These are phyloP conservation scores for Chaetoceros muelleri DNA, from an alignment of 108 stramenopile genomes.

Conservation along the genomic window DNA sequence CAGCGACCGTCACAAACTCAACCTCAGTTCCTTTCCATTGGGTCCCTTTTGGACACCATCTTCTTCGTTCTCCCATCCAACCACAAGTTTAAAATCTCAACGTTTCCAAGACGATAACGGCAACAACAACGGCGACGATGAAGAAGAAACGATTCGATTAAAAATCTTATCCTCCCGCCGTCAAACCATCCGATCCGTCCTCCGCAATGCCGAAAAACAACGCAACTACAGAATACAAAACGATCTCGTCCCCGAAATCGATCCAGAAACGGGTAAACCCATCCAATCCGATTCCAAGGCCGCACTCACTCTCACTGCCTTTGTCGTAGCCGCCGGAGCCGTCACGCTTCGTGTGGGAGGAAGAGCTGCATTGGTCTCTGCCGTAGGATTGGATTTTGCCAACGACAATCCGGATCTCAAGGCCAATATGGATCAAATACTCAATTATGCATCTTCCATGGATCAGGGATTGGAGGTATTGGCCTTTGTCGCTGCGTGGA, in stretches of 20 bases:
- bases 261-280: constrained; percentile 44
- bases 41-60: too few species aligned
- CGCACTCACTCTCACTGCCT: constrained; percentile 67
- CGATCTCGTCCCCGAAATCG: constrained; percentile 38
- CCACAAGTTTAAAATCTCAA: too few species aligned
- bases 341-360: constrained; percentile 79
- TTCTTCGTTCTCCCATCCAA: too few species aligned
- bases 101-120: too few species aligned
- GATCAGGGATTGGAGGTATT: constrained; percentile 33
- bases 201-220: constrained; percentile 44
- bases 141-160: constrained; percentile 48
- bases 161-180: constrained; percentile 41
- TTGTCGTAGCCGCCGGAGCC: constrained; percentile 77
- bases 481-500: constrained; percentile 63
- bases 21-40: too few species aligned
- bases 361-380: constrained; percentile 68
- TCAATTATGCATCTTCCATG: constrained; percentile 42
- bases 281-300: constrained; percentile 51
- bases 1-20: too few species aligned
- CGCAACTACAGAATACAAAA: constrained; percentile 38
- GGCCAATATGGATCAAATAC: constrained; percentile 48
- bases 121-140: constrained; percentile 20
- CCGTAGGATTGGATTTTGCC: constrained; percentile 78
- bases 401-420: constrained; percentile 74
- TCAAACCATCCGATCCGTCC: constrained; percentile 41